These are phyloP conservation scores for Globisporangium yorkense DNA, from an alignment of 352 stramenopile genomes.

Conservation along the genomic window DNA sequence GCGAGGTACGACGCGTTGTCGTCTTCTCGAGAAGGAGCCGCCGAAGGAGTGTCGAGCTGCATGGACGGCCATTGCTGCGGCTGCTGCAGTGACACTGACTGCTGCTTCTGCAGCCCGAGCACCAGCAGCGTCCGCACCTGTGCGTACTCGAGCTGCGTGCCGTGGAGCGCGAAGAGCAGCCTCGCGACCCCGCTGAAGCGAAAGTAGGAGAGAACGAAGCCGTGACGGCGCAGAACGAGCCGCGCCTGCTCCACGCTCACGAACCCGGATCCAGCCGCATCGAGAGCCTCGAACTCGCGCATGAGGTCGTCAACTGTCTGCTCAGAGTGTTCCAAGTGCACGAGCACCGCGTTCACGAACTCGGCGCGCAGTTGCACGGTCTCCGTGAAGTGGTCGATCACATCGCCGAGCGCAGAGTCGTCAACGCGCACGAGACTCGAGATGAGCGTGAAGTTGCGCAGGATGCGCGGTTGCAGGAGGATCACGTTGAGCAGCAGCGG, in stretches of 20 bases:
- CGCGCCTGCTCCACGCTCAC: constrained; percentile 40
- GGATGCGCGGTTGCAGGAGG: constrained; percentile 53
- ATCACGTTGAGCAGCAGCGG: constrained; percentile 51
- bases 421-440: constrained; percentile 53
- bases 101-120: too few species aligned
- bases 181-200: constrained; percentile 55
- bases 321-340: constrained; percentile 16
- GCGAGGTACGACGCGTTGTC: too few species aligned
- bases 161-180: constrained; percentile 40
- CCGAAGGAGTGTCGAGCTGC: too few species aligned
- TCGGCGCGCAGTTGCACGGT: constrained; percentile 47
- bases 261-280: constrained; percentile 18
- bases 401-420: constrained; percentile 36
- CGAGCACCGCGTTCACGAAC: constrained; percentile 30
- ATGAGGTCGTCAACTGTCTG: constrained; percentile 30
- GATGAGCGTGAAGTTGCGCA: constrained; percentile 56
- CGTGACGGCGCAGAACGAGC: constrained; percentile 25
- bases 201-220: constrained; percentile 43
- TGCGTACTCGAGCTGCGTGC: constrained; percentile 33
- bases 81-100: too few species aligned
- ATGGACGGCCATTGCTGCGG: too few species aligned
- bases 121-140: constrained; percentile 36
- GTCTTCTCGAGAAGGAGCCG: too few species aligned
- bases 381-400: constrained; percentile 57
- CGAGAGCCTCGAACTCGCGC: constrained; percentile 17